Conservation (phyloP, 495 filamentous ascomycete genomes). For the Lindgomyces ingoldianus region DNA sequence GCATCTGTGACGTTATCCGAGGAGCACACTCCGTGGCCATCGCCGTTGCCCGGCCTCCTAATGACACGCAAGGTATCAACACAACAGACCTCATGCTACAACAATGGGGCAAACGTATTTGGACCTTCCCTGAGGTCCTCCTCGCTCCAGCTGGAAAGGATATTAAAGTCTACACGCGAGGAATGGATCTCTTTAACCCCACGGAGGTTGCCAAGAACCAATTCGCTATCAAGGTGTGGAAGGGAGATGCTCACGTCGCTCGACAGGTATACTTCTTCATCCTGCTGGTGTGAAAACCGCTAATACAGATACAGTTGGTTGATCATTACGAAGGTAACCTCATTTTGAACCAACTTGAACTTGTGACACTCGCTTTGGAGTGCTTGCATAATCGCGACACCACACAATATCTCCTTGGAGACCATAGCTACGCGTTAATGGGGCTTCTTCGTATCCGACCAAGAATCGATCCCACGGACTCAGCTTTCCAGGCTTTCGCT, state of each 20-base stretch:
- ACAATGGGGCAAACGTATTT: constrained; percentile 51
- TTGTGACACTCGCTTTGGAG: constrained; percentile 40
- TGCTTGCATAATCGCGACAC: constrained; percentile 38
- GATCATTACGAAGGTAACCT: constrained; percentile 48
- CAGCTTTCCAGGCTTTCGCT: constrained; percentile 51
- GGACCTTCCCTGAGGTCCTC: constrained; percentile 53
- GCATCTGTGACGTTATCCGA: constrained; percentile 49
- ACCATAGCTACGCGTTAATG: constrained; percentile 53
- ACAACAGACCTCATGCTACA: constrained; percentile 30
- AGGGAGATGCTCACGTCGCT: constrained; percentile 30
- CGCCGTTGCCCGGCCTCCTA: constrained; percentile 28
- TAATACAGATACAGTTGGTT: constrained; percentile 35
- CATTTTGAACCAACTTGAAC: constrained; percentile 45
- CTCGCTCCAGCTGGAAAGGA: constrained; percentile 39
- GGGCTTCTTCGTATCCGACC: constrained; percentile 48
- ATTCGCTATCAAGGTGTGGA: constrained; percentile 35
- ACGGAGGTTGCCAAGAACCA: constrained; percentile 24
- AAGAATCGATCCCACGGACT: constrained; percentile 43
- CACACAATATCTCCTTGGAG: constrained; percentile 37
- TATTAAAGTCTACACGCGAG: constrained; percentile 39
- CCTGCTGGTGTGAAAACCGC: not conserved
- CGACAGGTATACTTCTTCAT: constrained; percentile 12
- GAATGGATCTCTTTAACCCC: constrained; percentile 4
- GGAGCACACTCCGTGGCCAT: constrained; percentile 44
- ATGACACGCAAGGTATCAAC: constrained; percentile 1